Evolutionary conservation across 371 early-diverging fungal species (phyloP), one percentile per base, ranked within the genome.

Genomic region (Dichotomocladium elegans): DNA sequence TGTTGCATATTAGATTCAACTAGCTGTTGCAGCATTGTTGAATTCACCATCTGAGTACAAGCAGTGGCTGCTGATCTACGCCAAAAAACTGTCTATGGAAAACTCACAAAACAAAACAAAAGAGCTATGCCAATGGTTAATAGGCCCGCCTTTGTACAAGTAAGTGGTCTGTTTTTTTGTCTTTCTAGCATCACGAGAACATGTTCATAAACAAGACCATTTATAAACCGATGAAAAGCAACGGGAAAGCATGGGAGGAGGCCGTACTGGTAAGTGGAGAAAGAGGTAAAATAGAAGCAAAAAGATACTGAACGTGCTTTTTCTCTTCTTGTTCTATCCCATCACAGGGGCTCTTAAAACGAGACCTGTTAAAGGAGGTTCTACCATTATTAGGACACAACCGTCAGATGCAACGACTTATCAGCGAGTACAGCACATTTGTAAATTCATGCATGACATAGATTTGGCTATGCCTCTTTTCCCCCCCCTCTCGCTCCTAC

Each of bases 111-210:
- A 70, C 0, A 86, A 85, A 34, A 78, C 78, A 9, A 72, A 79
- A 46, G 91, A 90, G 55, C 57, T 93, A n/a, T 89, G 89, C 63
- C 80, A 82, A 55, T 82, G 81, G 59, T 55, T 91, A 27, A 60
- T 79, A 14, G 90, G 86, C 1, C 87, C 87, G 22, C 69, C 77
- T 14, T 79, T 37, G 21, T 37, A 70, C 27, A 53, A 61, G 81
- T 79, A 71, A 69, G 57, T 47, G 3, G 29, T 24, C 27, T 5
- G 10, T 21, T 27, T 53, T 47, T 31, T 58, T 30, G n/a, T n/a
- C n/a, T n/a, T n/a, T n/a, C n/a, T n/a, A n/a, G n/a, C n/a, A n/a
- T n/a, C n/a, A n/a, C n/a, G n/a, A n/a, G n/a, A n/a, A 37, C 9
- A 37, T 12, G 34, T 12, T 33, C n/a, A 12, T 9, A 37, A 37